Evolutionary conservation across 2,329 filamentous ascomycete species (phyloP).

Genomic region (Ophiosphaerella korrae): DNA sequence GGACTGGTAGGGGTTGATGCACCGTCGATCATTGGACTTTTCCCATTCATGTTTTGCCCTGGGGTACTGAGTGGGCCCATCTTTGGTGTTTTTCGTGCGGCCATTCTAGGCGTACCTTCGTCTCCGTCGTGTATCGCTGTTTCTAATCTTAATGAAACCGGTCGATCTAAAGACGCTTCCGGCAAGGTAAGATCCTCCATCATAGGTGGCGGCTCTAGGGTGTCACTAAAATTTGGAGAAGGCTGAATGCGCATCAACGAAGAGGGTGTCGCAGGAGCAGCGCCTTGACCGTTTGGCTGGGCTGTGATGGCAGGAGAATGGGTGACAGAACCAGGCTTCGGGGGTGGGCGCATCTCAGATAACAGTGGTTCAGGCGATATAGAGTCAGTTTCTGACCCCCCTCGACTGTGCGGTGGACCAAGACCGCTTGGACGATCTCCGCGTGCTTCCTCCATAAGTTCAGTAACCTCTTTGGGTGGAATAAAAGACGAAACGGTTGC

Average conservation of each 20-base stretch:
- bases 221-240: conserved; percentile 38
- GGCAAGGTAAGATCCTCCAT: conserved; percentile 73
- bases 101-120: conserved; percentile 62
- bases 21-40: conserved; percentile 59
- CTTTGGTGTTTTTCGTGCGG: conserved; percentile 71
- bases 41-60: conserved; percentile 33
- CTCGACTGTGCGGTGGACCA: conserved; percentile 35
- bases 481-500: conserved; percentile 51
- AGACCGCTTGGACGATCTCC: conserved; percentile 28
- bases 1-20: conserved; percentile 58
- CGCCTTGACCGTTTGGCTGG: conserved; percentile 37
- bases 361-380: conserved; percentile 56
- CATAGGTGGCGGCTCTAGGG: conserved; percentile 32
- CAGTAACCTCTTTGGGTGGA: conserved; percentile 52
- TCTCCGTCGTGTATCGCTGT: conserved; percentile 56
- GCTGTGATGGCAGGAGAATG: conserved; percentile 71
- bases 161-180: conserved; percentile 63
- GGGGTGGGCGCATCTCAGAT: conserved; percentile 63
- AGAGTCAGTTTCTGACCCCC: conserved; percentile 54
- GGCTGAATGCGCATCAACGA: conserved; percentile 72
- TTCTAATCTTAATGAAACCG: conserved; percentile 57
- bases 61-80: conserved; percentile 62
- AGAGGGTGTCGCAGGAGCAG: conserved; percentile 72
- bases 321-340: conserved; percentile 66
- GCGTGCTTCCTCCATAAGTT: conserved; percentile 46